Base-by-base conservation (phyloP, 371 early-diverging fungal species). In the Fennellomyces sp. region DNA sequence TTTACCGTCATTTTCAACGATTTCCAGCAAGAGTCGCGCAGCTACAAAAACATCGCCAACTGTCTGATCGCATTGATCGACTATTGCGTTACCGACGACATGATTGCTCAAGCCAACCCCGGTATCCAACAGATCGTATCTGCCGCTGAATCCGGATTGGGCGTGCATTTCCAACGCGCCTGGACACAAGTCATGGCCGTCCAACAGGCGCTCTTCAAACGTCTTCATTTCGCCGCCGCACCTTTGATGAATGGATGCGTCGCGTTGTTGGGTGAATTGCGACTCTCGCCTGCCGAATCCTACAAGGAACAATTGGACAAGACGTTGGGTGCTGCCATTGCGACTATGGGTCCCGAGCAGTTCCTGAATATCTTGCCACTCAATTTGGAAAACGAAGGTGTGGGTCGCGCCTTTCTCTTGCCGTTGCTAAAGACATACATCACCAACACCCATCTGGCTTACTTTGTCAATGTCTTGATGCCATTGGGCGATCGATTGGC, bases 291-390 rank as follows among this genome's bases (percentile, higher is more conserved):
- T 23, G 87, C 84, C 30, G 94, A 94, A 75, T 82, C 91, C 30
- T 90, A 87, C 74, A 95, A 94, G 71, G 86, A 86, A 36, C 92
- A 94, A 59, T 77, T 96, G 35, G 96, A 96, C 52, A 83, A 83
- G 19, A 89, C 91, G 0, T 68, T 97, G 25, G 88, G 92, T 27
- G 85, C 88, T 1, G 93, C 94, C 3, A 85, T 95, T 54, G 81
- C 87, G 31, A 83, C 86, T 5, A 81, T 95, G 65, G 97, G 97
- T 3, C 87, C 96, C 19, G 87, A 88, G 56, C 69, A 72, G 33
- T 94, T 97, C 61, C 70, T 93, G 58, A 58, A 74, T n/a, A 70
- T 89, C 6, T 76, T 95, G n/a, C 95, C 97, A 12, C 78, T 97
- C 35, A 97, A 97, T 73, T 83, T 98, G 47, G 91, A 89, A 49